Conservation (phyloP, 768 basidiomycete species). For the Cubamyces sp. region DNA sequence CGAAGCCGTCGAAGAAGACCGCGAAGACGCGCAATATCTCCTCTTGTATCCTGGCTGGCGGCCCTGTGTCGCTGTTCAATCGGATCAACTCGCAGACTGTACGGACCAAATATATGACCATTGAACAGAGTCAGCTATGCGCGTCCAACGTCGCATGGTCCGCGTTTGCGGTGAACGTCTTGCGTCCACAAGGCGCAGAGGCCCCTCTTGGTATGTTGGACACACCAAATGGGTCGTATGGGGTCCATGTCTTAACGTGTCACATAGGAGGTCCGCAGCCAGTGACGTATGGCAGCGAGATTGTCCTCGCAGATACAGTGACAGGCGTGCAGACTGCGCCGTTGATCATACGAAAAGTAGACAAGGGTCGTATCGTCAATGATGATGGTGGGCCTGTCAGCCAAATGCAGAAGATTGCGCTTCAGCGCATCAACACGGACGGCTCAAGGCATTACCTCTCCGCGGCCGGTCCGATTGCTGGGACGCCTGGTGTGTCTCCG, state of each 20-base stretch:
- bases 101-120: constrained; percentile 96
- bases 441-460: constrained; percentile 87
- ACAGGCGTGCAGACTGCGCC: constrained; percentile 87
- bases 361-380: constrained; percentile 84
- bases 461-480: constrained; percentile 83
- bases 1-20: constrained; percentile 97
- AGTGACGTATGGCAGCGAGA: constrained; percentile 90
- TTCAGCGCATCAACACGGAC: constrained; percentile 81
- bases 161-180: constrained; percentile 91
- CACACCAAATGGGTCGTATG: constrained; percentile 8
- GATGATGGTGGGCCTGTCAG: constrained; percentile 92
- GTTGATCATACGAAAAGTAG: constrained; percentile 88
- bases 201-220: constrained; percentile 62
- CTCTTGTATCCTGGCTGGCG: constrained; percentile 87
- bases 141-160: constrained; percentile 94
- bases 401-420: constrained; percentile 95
- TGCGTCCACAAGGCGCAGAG: constrained; percentile 57
- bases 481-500: constrained; percentile 67
- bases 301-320: constrained; percentile 81
- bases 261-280: constrained; percentile 64
- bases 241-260: constrained; percentile 3
- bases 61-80: constrained; percentile 92
- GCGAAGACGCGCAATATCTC: constrained; percentile 93
- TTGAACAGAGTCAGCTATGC: constrained; percentile 80
- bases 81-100: constrained; percentile 97